A percentile compares a stretch with the other conserved stretches of the same genome.
These are phyloP conservation scores for Paxillus ammoniavirescens DNA, from an alignment of 768 basidiomycete genomes.

Conservation along the genomic window DNA sequence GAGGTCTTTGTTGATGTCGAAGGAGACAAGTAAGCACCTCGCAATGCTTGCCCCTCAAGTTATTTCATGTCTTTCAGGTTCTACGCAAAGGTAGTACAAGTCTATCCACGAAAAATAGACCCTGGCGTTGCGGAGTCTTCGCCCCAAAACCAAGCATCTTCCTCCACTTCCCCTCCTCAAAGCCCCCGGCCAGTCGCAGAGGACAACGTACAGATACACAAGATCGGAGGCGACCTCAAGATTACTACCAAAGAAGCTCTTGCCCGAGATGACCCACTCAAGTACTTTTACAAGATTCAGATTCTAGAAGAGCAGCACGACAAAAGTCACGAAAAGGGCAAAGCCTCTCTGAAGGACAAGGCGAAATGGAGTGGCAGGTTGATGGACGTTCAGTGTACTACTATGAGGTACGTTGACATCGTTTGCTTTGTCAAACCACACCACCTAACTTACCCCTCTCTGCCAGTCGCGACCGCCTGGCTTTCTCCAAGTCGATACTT, in stretches of 20 bases:
- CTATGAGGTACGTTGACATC: conserved; percentile 66
- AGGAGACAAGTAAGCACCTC: conserved; percentile 75
- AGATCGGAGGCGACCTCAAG: conserved; percentile 77
- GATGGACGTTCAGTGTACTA: conserved; percentile 78
- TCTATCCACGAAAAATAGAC: conserved; percentile 64
- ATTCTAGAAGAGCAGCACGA: conserved; percentile 77
- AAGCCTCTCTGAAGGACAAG: conserved; percentile 54
- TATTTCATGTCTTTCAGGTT: conserved; percentile 51
- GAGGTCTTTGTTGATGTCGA: conserved; percentile 85
- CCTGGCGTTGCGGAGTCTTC: conserved; percentile 38
- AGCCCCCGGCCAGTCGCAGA: conserved; percentile 41
- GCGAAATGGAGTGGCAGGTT: conserved; percentile 70
- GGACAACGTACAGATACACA: conserved; percentile 58
- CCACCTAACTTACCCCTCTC: conserved; percentile 2
- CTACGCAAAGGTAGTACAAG: conserved; percentile 75
- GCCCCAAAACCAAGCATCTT: conserved; percentile 23
- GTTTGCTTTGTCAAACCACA: background rate
- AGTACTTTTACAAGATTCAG: conserved; percentile 87
- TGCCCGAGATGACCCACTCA: conserved; percentile 70
- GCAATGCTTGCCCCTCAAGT: background rate
- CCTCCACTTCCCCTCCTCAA: conserved; percentile 50
- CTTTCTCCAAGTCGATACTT: conserved; percentile 96
- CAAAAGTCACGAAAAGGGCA: conserved; percentile 61
- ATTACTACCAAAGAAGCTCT: conserved; percentile 68
- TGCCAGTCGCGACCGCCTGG: conserved; percentile 85